Evolutionary conservation across 306 rosid genomes (phyloP).

Genomic region (barrel medic (Medicago truncatula)): MtrunA17r5.0-ANR NC_053048.1:47787501-47788000

Average conservation of each 20-base stretch:
- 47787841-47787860: conserved; percentile 95
- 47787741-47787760: not conserved
- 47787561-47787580: conserved; percentile 5
- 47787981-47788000: conserved; percentile 73
- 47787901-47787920: conserved; percentile 85
- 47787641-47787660: conserved; percentile 15
- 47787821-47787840: conserved; percentile 53
- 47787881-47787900: conserved; percentile 98
- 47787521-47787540: conserved; percentile 4
- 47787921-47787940: conserved; percentile 99
- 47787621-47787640: conserved; percentile 5
- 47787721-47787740: not conserved
- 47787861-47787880: conserved; percentile 98
- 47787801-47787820: conserved; percentile 2
- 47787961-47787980: conserved; percentile 98
- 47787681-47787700: not conserved
- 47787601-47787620: not conserved
- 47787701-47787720: not conserved
- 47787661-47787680: conserved; percentile 11
- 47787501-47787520: conserved; percentile 62
- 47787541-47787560: not conserved
- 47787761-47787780: not conserved
- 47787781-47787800: conserved; percentile 5
- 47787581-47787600: not conserved
- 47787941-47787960: conserved; percentile 75